Evolutionary conservation across 2,329 filamentous ascomycete species (phyloP), one percentile per base, ranked within the genome.

Genomic region (Trichoderma sp.): DNA sequence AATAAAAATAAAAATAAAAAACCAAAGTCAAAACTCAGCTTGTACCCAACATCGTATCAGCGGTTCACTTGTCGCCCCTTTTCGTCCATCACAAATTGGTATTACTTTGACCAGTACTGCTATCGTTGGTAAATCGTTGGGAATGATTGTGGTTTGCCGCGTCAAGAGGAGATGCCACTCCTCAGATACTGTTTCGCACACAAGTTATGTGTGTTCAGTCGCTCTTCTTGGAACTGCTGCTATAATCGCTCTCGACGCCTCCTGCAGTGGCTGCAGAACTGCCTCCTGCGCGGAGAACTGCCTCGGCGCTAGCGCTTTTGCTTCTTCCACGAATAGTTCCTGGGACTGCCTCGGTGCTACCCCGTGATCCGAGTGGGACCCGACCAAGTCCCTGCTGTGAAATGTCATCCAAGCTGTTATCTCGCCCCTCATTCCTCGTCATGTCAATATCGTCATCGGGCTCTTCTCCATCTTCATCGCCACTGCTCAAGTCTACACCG

Each of bases 201-300:
- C 32, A 58, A 20, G 7, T 8, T 6, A 23, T 36, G 58, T 30
- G 15, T 58, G 6, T 11, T 68, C n/a, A 68, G 13, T 12, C 36
- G 26, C 65, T 68, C 26, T 80, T 79, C 68, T 82, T 79, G 12
- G 76, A 75, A 30, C 81, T 81, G 58, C 78, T 83, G 69, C 74
- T 81, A 73, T 81, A 82, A 0, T 79, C 79, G 68, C 83, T 85
- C 71, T 78, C 78, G 1, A 78, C 76, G 5, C 78, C 82, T 4
- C 82, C 82, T 17, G 80, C 82, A 2, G 83, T 85, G 5, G 83
- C 83, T 8, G 77, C 78, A 4, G 83, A 84, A 36, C 81, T 84
- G 6, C 78, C 78, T 23, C 74, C 75, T 0, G 78, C 76, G 0
- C 78, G 77, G 8, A 75, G 68, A 12, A 74, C 73, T 3, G 74